phyloP scores from a whole-genome alignment of 2,329 filamentous ascomycete species.

The Alternaria infectoria region DNA sequence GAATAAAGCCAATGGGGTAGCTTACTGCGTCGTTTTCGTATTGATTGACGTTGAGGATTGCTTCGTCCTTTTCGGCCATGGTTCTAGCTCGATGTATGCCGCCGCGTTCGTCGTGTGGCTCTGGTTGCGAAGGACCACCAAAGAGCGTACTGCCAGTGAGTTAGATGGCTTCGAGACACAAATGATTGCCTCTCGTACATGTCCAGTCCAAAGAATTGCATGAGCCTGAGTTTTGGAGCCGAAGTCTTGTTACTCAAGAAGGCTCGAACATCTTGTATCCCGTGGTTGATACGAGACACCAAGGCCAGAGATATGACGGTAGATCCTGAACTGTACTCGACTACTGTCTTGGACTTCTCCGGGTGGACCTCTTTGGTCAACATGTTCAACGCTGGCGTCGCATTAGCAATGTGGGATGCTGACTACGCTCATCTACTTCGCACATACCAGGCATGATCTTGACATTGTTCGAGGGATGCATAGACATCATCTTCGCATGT shows the following conservation, averaged over 20 bases:
- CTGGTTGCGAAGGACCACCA: conserved; percentile 56
- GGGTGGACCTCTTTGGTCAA: conserved; percentile 18
- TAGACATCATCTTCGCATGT: conserved; percentile 71
- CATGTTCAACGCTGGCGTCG: conserved; percentile 26
- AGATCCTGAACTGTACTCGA: conserved; percentile 30
- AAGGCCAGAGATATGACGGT: conserved; percentile 31
- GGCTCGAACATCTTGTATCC: conserved; percentile 22
- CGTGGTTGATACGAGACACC: conserved; percentile 27
- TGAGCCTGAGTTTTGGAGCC: conserved; percentile 20
- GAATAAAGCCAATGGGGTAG: neutral
- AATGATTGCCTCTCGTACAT: conserved; percentile 8
- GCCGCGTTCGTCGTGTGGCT: conserved; percentile 24
- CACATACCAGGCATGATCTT: conserved; percentile 64
- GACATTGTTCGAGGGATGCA: conserved; percentile 69
- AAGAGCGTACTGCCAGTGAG: conserved; percentile 50
- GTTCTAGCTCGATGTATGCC: conserved; percentile 24
- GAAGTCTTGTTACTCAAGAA: conserved; percentile 31
- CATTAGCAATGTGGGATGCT: neutral
- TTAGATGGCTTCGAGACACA: neutral
- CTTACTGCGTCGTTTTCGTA: conserved; percentile 58
- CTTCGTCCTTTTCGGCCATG: conserved; percentile 45
- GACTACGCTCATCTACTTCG: neutral
- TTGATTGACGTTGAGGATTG: conserved; percentile 61
- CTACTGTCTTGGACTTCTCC: conserved; percentile 22
- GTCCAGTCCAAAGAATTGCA: conserved; percentile 34